Evolutionary conservation across 202 grass and related monocot genomes (phyloP), one percentile per base, ranked within the genome.

Genomic region (Cymbopogon flexuosus): DNA sequence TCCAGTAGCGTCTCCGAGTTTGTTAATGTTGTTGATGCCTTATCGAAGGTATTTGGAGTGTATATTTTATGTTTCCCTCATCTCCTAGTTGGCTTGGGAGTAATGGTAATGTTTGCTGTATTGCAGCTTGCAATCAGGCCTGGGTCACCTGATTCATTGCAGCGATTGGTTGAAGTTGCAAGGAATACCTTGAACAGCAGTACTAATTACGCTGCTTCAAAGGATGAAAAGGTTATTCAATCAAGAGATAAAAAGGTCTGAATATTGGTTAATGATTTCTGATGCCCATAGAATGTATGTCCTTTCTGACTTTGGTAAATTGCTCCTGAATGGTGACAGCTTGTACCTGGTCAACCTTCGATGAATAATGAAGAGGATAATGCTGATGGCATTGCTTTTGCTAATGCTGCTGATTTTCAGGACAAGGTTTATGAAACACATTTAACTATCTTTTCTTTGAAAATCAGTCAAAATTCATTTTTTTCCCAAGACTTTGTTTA

Each of bases 101-200:
- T 57, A 75, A 77, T 69, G 51, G 35, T 83, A 69, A 45, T 67
- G 47, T 60, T 7, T 67, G 33, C 41, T 86, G 49, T 61, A 67
- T 89, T 80, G 27, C 84, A 97, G 95, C 76, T 98, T 88, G 90
- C 95, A 67, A 89, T 78, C 47, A 91, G 92, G 75, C 95, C 95
- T 2, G 87, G 84, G 39, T 94, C 95, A 56, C 90, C 95, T 65
- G 95, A 98, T 79, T 93, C 84, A 41, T 79, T 98, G 76, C 95
- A 94, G 33, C 88, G 93, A 46, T 83, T 98, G 68, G 77, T 98
- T 66, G 90, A 98, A 70, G 80, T 94, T 80, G 95, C 93, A 39
- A 88, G 54, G 81, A 94, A 64, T 84, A 85, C 67, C 87, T 65
- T 78, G 35, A 87, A 39, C 45, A 91, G 24, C 42, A 72, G 77